Evolutionary conservation across 495 filamentous ascomycete genomes (phyloP).

Genomic region (Corynascus novoguineensis): DNA sequence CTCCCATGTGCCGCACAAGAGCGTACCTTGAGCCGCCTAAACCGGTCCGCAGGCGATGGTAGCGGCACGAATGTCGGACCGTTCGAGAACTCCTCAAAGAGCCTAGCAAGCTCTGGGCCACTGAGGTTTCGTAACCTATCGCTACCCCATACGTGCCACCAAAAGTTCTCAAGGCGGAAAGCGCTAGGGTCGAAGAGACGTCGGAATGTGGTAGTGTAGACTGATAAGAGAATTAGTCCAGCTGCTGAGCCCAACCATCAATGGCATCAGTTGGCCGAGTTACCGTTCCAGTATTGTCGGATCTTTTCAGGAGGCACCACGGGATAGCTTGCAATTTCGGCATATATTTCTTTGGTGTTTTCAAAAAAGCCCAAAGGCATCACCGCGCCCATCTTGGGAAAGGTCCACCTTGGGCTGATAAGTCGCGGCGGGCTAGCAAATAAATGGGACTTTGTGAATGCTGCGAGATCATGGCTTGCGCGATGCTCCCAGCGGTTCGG

Average conservation of each 20-base stretch:
- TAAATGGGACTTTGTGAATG: not conserved
- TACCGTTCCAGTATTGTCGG: conserved; percentile 49
- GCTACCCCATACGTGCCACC: conserved; percentile 54
- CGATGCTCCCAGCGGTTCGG: not conserved
- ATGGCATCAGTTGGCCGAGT: not conserved
- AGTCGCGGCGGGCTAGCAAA: not conserved
- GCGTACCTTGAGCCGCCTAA: conserved; percentile 38
- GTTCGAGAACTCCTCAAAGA: conserved; percentile 46
- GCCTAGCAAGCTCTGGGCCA: conserved; percentile 40
- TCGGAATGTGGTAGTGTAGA: conserved; percentile 48
- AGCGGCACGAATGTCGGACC: conserved; percentile 47
- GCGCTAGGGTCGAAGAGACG: conserved; percentile 48
- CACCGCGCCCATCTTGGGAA: conserved; percentile 15
- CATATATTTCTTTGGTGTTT: conserved; percentile 41
- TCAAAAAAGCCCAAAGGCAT: conserved; percentile 39
- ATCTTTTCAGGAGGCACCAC: conserved; percentile 45
- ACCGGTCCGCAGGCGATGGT: conserved; percentile 38
- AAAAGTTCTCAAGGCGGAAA: conserved; percentile 50
- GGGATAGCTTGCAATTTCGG: conserved; percentile 44
- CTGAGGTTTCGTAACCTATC: conserved; percentile 38
- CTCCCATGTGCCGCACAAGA: not conserved
- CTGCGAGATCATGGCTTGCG: not conserved
- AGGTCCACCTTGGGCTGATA: not conserved
- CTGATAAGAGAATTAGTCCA: conserved; percentile 28
- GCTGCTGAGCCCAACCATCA: not conserved